Evolutionary conservation across 345 rosid genomes (phyloP), one percentile per base, ranked within the genome.

Genomic region (Eutrema japonicum): DNA sequence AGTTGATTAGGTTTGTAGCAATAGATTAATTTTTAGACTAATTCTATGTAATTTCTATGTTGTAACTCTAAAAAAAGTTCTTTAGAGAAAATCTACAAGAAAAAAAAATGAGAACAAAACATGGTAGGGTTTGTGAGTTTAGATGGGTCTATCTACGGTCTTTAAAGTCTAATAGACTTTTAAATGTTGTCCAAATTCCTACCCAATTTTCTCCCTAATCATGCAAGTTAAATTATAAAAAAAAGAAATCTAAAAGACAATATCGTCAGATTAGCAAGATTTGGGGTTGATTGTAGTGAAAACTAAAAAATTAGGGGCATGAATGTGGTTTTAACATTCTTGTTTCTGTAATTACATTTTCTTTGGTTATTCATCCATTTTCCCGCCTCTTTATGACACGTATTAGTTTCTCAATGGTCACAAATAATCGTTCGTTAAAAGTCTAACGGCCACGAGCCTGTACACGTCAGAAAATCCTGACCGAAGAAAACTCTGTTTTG

Each of bases 311-410:
- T 11, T 14, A 46, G 70, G 79, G 75, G 52, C 30, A 38, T 52
- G 2, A 8, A 8, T 53, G 45, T 69, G 18, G 49, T 68, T 42
- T 72, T 13, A 29, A 38, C 30, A 16, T 13, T 40, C 18, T 22
- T 38, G 8, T 63, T 6, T 13, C 7, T 12, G 64, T 73, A 10
- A 29, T 22, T 10, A 46, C 76, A 53, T 7, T n/a, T 33, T 68
- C 16, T 46, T 62, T 71, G 67, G 67, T 29, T 70, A 55, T 45
- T 46, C 58, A 54, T 62, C 29, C 51, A 8, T 62, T 66, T 62
- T 49, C 79, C 79, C 75, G 79, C 75, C 70, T 70, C 22, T 29
- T 37, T 3, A 60, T 49, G 79, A 68, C 74, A 75, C 79, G 64
- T 68, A 35, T 52, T 41, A 22, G 22, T 10, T 43, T 58, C 29